These are phyloP conservation scores for Umbellularia californica DNA, from an alignment of 164 flowering plant species.

Conservation along the genomic window DNA sequence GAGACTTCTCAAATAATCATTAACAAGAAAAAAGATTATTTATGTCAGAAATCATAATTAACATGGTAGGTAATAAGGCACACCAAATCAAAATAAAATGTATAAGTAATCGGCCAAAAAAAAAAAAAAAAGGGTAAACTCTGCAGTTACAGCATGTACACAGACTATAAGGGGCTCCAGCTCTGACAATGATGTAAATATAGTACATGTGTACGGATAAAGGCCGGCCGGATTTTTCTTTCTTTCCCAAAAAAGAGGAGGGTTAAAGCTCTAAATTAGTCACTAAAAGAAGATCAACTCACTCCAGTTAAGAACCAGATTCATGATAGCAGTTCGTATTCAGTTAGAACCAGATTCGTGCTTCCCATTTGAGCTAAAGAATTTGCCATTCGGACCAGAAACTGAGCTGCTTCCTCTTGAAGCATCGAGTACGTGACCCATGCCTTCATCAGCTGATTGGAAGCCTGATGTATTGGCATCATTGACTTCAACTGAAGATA, in stretches of 20 bases:
- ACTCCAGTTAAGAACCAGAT: not conserved
- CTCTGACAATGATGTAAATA: not conserved
- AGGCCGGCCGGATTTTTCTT: not conserved
- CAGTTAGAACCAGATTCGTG: slow-evolving; percentile 13
- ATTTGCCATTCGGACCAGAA: slow-evolving; percentile 10
- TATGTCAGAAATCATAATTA: too few relatives aligned
- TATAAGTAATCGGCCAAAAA: too few relatives aligned
- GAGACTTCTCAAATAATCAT: too few relatives aligned
- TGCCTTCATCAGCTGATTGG: slow-evolving; percentile 34
- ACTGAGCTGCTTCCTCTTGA: slow-evolving; percentile 10
- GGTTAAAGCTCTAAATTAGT: slow-evolving; percentile 5
- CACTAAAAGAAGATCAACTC: not conserved
- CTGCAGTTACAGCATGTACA: not conserved
- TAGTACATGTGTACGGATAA: not conserved
- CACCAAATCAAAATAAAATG: too few relatives aligned
- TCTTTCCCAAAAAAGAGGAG: not conserved
- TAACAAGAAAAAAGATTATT: too few relatives aligned
- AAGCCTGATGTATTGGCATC: slow-evolving; percentile 11
- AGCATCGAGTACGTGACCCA: slow-evolving; percentile 17
- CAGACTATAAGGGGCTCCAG: not conserved
- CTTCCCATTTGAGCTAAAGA: slow-evolving; percentile 21
- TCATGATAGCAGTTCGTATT: not conserved
- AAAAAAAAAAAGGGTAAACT: not conserved
- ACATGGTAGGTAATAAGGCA: too few relatives aligned
- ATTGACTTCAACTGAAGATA: slow-evolving; percentile 38